Conservation (phyloP, 768 basidiomycete species). For the Rhizopogon rudus region DNA sequence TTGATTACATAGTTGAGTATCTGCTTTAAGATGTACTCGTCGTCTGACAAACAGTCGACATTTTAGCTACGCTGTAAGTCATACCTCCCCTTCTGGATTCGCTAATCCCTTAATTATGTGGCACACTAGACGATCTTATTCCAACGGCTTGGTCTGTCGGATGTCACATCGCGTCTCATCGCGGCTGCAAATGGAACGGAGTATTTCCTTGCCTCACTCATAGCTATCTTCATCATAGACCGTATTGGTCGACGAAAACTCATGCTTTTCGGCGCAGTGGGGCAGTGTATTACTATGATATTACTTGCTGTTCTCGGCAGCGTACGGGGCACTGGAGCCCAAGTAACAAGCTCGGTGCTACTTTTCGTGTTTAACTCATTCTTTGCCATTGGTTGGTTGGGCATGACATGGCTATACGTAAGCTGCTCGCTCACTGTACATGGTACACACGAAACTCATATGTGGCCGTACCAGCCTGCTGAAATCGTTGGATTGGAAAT, state of each 20-base stretch:
- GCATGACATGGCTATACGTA: slow-evolving; percentile 69
- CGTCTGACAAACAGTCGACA: background rate
- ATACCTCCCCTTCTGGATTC: background rate
- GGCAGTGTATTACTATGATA: slow-evolving; percentile 54
- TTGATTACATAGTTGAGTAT: slow-evolving; percentile 51
- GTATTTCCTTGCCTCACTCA: slow-evolving; percentile 65
- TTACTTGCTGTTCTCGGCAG: slow-evolving; percentile 56
- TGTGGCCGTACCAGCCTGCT: slow-evolving; percentile 39
- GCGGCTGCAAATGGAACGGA: slow-evolving; percentile 69
- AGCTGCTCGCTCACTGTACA: slow-evolving; percentile 10
- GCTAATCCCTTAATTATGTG: background rate
- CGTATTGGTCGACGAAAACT: slow-evolving; percentile 67
- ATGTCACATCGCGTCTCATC: slow-evolving; percentile 55
- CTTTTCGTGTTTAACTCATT: slow-evolving; percentile 70
- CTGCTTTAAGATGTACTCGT: background rate
- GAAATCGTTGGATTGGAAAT: slow-evolving; percentile 61
- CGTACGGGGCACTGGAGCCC: slow-evolving; percentile 40
- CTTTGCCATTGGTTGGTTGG: slow-evolving; percentile 67
- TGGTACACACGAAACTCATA: background rate
- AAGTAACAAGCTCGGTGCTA: slow-evolving; percentile 47
- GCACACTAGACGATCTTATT: slow-evolving; percentile 42
- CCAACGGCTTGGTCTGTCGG: slow-evolving; percentile 53
- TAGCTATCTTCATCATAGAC: slow-evolving; percentile 71
- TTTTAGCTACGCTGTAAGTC: slow-evolving; percentile 28
- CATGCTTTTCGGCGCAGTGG: slow-evolving; percentile 66